Conservation (phyloP, 2,329 filamentous ascomycete species). For the Aspergillus ochraceus region DNA sequence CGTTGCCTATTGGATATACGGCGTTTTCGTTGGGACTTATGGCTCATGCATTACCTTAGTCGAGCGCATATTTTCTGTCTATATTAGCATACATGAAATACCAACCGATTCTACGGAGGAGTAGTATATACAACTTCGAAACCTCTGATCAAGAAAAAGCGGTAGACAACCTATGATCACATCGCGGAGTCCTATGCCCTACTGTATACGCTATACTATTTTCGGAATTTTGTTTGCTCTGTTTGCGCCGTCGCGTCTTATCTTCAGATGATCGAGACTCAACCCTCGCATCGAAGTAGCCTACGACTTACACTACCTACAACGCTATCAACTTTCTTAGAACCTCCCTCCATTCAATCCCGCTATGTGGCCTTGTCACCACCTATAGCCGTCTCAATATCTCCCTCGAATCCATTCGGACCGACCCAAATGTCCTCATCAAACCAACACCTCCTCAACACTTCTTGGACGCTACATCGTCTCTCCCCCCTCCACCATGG, state of each 20-base stretch:
- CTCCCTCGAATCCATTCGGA: background rate
- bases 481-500: slow-evolving; percentile 55
- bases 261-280: background rate
- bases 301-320: too few species aligned
- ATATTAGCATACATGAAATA: background rate
- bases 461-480: slow-evolving; percentile 56
- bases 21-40: background rate
- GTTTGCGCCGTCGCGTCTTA: background rate
- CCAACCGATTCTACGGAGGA: background rate
- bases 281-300: too few species aligned
- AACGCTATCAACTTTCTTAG: too few species aligned
- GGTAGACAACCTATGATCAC: too few species aligned
- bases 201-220: background rate
- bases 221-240: slow-evolving; percentile 7
- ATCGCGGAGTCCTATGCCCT: too few species aligned
- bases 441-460: slow-evolving; percentile 49
- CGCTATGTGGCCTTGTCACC: too few species aligned
- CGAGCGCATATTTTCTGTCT: background rate
- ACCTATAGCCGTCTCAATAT: too few species aligned
- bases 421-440: slow-evolving; percentile 25
- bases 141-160: too few species aligned
- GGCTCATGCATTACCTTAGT: background rate
- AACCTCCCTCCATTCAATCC: too few species aligned
- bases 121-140: too few species aligned
- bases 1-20: background rate